Percentiles rank a stretch among this genome's conserved stretches.
These are phyloP conservation scores for Eragrostis tef DNA, from an alignment of 202 grass and related monocot genomes.

Conservation along the genomic window DNA sequence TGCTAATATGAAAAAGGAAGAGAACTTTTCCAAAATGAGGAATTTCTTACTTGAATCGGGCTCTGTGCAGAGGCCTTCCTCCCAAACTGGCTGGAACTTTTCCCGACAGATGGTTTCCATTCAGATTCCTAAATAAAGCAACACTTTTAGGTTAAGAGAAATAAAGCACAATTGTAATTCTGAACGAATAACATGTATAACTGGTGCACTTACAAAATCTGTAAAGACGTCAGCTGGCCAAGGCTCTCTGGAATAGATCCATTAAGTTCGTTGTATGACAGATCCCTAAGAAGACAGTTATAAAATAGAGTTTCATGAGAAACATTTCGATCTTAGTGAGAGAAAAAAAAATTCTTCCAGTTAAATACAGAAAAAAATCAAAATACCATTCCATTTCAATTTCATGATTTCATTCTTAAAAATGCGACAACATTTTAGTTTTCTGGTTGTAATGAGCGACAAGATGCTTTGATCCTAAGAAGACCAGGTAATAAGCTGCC, in stretches of 20 bases:
- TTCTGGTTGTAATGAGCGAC: neutral
- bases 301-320: conserved; percentile 13
- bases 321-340: neutral
- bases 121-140: conserved; percentile 75
- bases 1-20: neutral
- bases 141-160: conserved; percentile 22
- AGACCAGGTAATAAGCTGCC: neutral
- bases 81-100: conserved; percentile 84
- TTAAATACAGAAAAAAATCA: neutral
- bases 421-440: conserved; percentile 4
- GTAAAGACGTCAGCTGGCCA: conserved; percentile 65
- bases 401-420: neutral
- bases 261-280: conserved; percentile 88
- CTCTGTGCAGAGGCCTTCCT: conserved; percentile 89
- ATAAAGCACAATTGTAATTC: neutral
- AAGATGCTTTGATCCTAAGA: neutral
- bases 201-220: conserved; percentile 69
- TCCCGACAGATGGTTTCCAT: conserved; percentile 89
- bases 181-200: conserved; percentile 32
- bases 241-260: conserved; percentile 93
- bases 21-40: neutral
- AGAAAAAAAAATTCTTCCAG: neutral
- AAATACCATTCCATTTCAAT: neutral
- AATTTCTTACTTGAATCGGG: conserved; percentile 87
- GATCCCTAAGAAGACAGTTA: conserved; percentile 59